A percentile compares a stretch with the other conserved stretches of the same genome.
Evolutionary conservation across 1,284 basidiomycete genomes (phyloP).

Genomic region (Boletus subluridellus): DNA sequence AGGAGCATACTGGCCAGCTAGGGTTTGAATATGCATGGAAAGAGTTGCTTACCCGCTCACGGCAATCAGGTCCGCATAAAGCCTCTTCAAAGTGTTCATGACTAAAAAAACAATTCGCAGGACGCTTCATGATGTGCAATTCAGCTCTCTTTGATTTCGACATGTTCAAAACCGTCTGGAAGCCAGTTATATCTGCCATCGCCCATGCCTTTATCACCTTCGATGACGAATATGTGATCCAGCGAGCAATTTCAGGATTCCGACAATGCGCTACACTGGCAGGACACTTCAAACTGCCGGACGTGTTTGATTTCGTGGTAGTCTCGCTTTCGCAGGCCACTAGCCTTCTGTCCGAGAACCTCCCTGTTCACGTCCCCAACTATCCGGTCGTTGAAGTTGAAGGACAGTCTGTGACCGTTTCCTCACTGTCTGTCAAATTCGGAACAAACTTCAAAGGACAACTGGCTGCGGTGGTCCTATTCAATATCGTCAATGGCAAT

Average conservation of each 20-base stretch:
- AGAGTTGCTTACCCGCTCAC: conserved; percentile 81
- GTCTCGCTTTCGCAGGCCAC: conserved; percentile 88
- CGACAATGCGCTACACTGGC: conserved; percentile 94
- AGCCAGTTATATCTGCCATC: conserved; percentile 85
- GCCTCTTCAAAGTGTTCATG: background rate
- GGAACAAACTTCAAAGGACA: conserved; percentile 96
- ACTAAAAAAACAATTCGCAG: conserved; percentile 38
- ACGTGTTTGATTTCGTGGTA: conserved; percentile 97
- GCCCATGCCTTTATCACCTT: conserved; percentile 93
- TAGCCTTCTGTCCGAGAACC: conserved; percentile 71
- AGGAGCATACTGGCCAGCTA: conserved; percentile 94
- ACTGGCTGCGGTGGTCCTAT: conserved; percentile 93
- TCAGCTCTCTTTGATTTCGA: conserved; percentile 80
- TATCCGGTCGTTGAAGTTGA: conserved; percentile 94
- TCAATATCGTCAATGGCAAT: conserved; percentile 97
- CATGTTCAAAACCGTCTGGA: conserved; percentile 94
- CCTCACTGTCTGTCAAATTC: conserved; percentile 88
- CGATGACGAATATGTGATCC: conserved; percentile 95
- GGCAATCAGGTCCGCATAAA: conserved; percentile 63
- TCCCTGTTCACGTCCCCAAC: conserved; percentile 72
- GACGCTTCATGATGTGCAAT: conserved; percentile 76
- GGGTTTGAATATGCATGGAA: conserved; percentile 99
- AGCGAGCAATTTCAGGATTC: conserved; percentile 92
- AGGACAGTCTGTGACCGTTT: conserved; percentile 84
- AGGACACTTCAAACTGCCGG: conserved; percentile 82